Base-by-base conservation (phyloP, 1,139 yeast species). In the Tardiomyces depauwii region DNA sequence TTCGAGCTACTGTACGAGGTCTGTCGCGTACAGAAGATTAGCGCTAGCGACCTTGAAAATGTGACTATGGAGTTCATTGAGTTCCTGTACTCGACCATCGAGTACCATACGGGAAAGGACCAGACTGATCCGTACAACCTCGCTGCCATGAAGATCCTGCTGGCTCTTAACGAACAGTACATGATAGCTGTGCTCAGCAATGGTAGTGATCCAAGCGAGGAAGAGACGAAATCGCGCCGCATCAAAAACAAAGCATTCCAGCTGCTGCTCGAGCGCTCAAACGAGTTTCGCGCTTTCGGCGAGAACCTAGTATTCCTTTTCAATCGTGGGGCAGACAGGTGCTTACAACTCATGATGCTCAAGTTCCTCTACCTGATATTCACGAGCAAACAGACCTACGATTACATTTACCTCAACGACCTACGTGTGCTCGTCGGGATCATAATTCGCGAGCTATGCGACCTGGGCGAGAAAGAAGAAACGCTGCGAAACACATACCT, bases 371-470 rank as follows among this genome's bases (percentile, higher is more conserved):
- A 85, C 61, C 65, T 85, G 48, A 74, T 88, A 0, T 79, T 89
- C 63, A 80, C 91, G 2, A 77, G 83, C 12, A 71, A 79, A 0
- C 68, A 69, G 44, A 80, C 91, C 0, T 69, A 78, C 40, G 84
- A 82, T 45, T 73, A 81, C 50, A 76, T 84, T 45, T 91, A 91
- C 60, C 70, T 85, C 50, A 91, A 91, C 58, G 98, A 91, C 61
- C 66, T 89, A 49, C 79, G 82, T 56, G 94, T 91, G 5, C 72
- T 91, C 50, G 78, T 84, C n/a, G 96, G 88, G 55, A 87, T 91
- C 9, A 72, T 89, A 46, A 72, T 88, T 3, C 68, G 97, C 47
- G 96, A 89, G 61, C 70, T 89, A 47, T 76, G 77, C 53, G 79
- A 88, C 58, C 64, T 87, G 44, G 67, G 81, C 3, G 78, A 73